Evolutionary conservation across 2,329 filamentous ascomycete genomes (phyloP).

Genomic region (Aureobasidium sp.): DNA sequence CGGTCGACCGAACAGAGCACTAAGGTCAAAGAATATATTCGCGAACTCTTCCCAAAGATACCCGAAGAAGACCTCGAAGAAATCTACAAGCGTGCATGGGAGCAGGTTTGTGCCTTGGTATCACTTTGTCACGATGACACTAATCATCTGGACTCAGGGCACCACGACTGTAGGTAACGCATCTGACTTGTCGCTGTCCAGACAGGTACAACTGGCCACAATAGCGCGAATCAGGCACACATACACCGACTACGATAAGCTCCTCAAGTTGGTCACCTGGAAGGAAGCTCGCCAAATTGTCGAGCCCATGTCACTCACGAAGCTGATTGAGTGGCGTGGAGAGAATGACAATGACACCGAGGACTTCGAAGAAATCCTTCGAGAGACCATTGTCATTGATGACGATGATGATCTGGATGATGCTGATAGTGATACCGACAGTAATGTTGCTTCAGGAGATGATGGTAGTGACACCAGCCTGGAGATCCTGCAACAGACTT

Average conservation of each 20-base stretch:
- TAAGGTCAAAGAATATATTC: conserved; percentile 52
- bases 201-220: conserved; percentile 54
- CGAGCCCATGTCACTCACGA: conserved; percentile 48
- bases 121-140: conserved; percentile 12
- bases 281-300: conserved; percentile 48
- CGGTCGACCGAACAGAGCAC: conserved; percentile 28
- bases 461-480: conserved; percentile 14
- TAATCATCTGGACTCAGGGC: conserved; percentile 34
- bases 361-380: conserved; percentile 55
- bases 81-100: conserved; percentile 55
- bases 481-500: conserved; percentile 6
- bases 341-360: conserved; percentile 47
- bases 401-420: conserved; percentile 42
- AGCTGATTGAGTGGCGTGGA: conserved; percentile 56
- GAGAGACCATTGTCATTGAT: conserved; percentile 57
- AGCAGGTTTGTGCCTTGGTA: conserved; percentile 38
- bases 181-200: conserved; percentile 45
- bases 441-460: neutral
- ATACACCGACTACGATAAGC: conserved; percentile 56
- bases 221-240: conserved; percentile 55
- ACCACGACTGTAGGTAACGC: conserved; percentile 52
- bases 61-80: conserved; percentile 50
- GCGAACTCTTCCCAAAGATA: conserved; percentile 57
- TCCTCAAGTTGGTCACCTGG: conserved; percentile 46
- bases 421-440: conserved; percentile 10